Evolutionary conservation across 768 basidiomycete genomes (phyloP).

Genomic region (Boletus pseudo-olivaceus): DNA sequence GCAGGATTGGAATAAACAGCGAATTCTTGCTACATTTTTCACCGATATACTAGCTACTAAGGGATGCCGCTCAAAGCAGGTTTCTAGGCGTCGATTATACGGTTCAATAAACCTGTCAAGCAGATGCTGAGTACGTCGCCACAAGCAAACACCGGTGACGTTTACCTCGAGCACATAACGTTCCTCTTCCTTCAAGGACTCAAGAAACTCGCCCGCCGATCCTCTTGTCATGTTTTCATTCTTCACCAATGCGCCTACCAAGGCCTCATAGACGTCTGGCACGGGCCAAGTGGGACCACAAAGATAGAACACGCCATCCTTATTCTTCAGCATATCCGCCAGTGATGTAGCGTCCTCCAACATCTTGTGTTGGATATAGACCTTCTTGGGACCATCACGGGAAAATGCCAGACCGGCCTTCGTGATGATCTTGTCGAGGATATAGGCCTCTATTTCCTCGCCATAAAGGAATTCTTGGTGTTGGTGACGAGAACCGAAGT

Average conservation of each 20-base stretch:
- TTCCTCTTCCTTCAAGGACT: slow-evolving; percentile 92
- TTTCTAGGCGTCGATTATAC: neutral
- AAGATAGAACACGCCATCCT: slow-evolving; percentile 86
- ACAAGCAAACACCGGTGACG: neutral
- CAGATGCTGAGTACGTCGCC: neutral
- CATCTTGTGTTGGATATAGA: slow-evolving; percentile 99
- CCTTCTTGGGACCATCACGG: slow-evolving; percentile 86
- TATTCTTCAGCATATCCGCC: slow-evolving; percentile 67
- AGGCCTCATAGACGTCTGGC: slow-evolving; percentile 92
- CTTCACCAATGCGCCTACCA: slow-evolving; percentile 76
- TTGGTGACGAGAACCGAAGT: slow-evolving; percentile 96
- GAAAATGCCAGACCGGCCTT: slow-evolving; percentile 96
- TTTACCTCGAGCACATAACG: slow-evolving; percentile 90
- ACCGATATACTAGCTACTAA: neutral
- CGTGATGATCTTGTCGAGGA: slow-evolving; percentile 79
- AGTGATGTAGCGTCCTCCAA: slow-evolving; percentile 79
- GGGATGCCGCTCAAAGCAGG: neutral
- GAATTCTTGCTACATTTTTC: neutral
- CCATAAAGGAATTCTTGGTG: slow-evolving; percentile 96
- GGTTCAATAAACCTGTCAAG: slow-evolving; percentile 24
- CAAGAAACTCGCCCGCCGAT: slow-evolving; percentile 76
- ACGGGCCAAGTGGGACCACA: slow-evolving; percentile 99
- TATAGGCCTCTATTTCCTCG: slow-evolving; percentile 93
- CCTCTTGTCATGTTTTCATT: slow-evolving; percentile 62
- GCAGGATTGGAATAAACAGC: neutral